Evolutionary conservation across 2,329 filamentous ascomycete species (phyloP), one percentile per base, ranked within the genome.

Genomic region (Cadophora luteo-olivacea): DNA sequence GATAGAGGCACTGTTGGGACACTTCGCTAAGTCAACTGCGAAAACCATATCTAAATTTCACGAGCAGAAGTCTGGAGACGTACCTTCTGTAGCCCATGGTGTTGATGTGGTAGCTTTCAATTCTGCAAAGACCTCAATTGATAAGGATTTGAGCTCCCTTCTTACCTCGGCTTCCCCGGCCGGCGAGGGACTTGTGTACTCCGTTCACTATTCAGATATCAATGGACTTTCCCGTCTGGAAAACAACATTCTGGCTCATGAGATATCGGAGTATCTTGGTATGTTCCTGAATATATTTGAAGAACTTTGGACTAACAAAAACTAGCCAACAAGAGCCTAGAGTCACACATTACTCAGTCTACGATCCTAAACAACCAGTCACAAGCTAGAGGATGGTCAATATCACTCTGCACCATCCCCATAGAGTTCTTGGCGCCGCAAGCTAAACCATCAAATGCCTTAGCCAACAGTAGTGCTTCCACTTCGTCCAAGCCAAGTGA

Each of bases 181-280:
- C 0, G 65, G 58, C 24, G 33, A n/a, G 9, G 60, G 70, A 6
- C 36, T 65, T 1, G 69, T 76, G 25, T 73, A 73, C 57, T 75
- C 74, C 0, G 61, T 74, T 19, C 74, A 76, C 65, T 74, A 62
- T 64, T 68, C 73, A 2, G 72, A 75, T 63, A 67, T 73, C 38
- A 76, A 76, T 65, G 74, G 74, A 14, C 66, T 76, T 8, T 75
- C 74, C n/a, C 67, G 68, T 16, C 65, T 76, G 1, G 74, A 76
- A 57, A 73, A 69, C 29, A 73, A 73, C 29, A 73, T 76, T 62
- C 64, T 76, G 3, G 70, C 71, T 49, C 74, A 76, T 64, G 73
- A 73, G 48, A 69, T 76, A 38, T 74, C 73, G 1, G 70, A 72
- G 36, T 74, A 65, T 68, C 58, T 73, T 38, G 64, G 74, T 74